These are phyloP conservation scores for Poterioochromonas sp. DNA, from an alignment of 352 stramenopile species.

Conservation along the genomic window DNA sequence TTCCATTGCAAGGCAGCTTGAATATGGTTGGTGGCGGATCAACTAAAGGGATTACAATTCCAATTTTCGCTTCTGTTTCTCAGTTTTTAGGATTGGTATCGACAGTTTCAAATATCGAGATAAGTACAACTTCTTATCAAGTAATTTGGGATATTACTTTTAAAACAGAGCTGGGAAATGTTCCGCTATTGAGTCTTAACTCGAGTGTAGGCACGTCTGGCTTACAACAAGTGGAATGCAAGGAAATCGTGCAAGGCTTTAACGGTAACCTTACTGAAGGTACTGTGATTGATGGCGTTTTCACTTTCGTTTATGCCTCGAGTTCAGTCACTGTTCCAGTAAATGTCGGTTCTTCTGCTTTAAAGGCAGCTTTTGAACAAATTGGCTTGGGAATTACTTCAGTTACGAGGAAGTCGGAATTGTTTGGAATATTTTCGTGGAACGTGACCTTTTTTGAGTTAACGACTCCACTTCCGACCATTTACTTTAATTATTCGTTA, in stretches of 20 bases:
- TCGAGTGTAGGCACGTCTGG: too few species aligned
- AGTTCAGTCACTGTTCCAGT: too few species aligned
- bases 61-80: neutral
- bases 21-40: neutral
- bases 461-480: neutral
- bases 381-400: neutral
- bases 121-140: neutral
- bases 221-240: neutral
- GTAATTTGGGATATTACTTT: neutral
- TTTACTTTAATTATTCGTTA: neutral
- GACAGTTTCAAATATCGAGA: neutral
- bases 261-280: neutral
- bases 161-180: neutral
- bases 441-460: constrained; percentile 8
- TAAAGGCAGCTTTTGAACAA: neutral
- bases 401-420: neutral
- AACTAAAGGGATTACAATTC: neutral
- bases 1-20: neutral
- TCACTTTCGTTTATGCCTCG: neutral
- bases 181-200: neutral
- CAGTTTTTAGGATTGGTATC: neutral
- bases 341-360: neutral
- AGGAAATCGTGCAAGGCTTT: neutral
- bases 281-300: neutral
- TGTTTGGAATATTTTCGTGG: neutral